phyloP scores from a whole-genome alignment of 2,329 filamentous ascomycete genomes.

The Elsinoe necatrix region DNA sequence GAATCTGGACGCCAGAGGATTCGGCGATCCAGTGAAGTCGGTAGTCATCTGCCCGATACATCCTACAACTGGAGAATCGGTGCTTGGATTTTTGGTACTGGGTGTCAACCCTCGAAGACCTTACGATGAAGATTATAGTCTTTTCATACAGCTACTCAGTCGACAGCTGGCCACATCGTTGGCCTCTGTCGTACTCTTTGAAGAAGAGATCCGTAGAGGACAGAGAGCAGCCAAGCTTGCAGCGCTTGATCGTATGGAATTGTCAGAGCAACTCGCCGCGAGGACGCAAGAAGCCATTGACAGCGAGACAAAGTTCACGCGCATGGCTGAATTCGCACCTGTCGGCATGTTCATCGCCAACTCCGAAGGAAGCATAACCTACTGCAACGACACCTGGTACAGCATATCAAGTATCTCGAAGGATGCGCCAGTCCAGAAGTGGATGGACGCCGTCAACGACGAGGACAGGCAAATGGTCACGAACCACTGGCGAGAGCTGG shows the following conservation, averaged over 20 bases:
- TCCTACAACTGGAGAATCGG: constrained; percentile 63
- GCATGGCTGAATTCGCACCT: constrained; percentile 76
- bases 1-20: constrained; percentile 61
- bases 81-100: constrained; percentile 70
- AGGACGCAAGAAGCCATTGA: constrained; percentile 49
- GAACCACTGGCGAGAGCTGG: constrained; percentile 53
- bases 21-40: constrained; percentile 59
- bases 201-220: constrained; percentile 70
- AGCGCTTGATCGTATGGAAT: constrained; percentile 65
- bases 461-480: constrained; percentile 56
- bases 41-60: constrained; percentile 73
- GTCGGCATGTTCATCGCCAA: constrained; percentile 83
- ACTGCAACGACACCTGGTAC: constrained; percentile 71
- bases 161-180: constrained; percentile 71
- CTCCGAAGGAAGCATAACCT: constrained; percentile 60
- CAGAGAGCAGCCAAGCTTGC: constrained; percentile 66
- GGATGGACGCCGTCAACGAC: constrained; percentile 63
- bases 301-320: constrained; percentile 68
- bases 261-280: constrained; percentile 65
- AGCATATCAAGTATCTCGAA: constrained; percentile 49
- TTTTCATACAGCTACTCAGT: constrained; percentile 67
- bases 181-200: constrained; percentile 72
- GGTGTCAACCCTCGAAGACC: constrained; percentile 70
- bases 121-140: constrained; percentile 70
- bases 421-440: constrained; percentile 34